Evolutionary conservation across 1,139 yeast species (phyloP).

Genomic region (Candida anutae): DNA sequence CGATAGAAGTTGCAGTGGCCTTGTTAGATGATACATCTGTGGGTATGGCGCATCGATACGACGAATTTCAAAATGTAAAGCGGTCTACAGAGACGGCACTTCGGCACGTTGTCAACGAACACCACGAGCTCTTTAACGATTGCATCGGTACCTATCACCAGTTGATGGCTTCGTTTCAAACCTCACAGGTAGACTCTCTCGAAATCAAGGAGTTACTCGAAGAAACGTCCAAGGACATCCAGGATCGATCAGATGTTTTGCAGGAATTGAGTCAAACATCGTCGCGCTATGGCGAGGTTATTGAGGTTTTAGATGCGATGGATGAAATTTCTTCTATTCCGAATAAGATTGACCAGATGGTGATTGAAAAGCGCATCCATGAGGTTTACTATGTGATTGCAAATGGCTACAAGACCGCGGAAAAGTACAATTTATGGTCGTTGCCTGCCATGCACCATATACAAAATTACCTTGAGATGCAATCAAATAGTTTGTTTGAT

Average conservation of each 20-base stretch:
- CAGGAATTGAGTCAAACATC: constrained; percentile 61
- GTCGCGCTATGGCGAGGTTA: constrained; percentile 55
- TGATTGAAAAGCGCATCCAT: constrained; percentile 60
- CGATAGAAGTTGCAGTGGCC: constrained; percentile 76
- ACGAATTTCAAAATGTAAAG: constrained; percentile 49
- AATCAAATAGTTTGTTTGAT: constrained; percentile 60
- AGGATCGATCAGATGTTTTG: constrained; percentile 48
- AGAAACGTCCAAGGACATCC: constrained; percentile 43
- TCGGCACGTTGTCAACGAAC: constrained; percentile 67
- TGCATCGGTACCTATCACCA: constrained; percentile 31
- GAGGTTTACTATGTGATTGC: constrained; percentile 61
- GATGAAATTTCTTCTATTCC: constrained; percentile 56
- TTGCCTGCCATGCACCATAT: constrained; percentile 54
- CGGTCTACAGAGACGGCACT: constrained; percentile 51
- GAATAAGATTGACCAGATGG: constrained; percentile 53
- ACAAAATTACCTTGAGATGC: constrained; percentile 52
- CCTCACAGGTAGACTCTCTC: constrained; percentile 44
- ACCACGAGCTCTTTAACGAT: constrained; percentile 78
- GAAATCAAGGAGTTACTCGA: constrained; percentile 36
- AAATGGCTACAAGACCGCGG: constrained; percentile 49
- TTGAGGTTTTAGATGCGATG: constrained; percentile 65
- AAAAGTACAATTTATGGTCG: constrained; percentile 52
- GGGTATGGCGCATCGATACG: constrained; percentile 68
- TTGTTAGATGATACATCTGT: constrained; percentile 81
- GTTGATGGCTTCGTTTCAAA: constrained; percentile 46